phyloP scores from a whole-genome alignment of 495 filamentous ascomycete genomes.

The Xylona heveae region DNA sequence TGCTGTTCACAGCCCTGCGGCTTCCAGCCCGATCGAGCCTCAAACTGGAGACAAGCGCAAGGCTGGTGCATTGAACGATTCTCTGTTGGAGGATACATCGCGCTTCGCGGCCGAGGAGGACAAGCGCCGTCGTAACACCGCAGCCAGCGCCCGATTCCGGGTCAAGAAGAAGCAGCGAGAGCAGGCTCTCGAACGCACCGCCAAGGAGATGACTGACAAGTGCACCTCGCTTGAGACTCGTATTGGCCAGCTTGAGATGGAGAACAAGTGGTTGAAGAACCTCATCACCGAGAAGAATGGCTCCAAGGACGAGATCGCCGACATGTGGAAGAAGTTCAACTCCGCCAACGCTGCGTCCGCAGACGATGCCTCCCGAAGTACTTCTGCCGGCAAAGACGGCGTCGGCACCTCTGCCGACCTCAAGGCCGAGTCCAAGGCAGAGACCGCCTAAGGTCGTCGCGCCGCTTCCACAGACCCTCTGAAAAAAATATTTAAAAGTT shows the following conservation, averaged over 20 bases:
- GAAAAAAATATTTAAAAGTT: too few species aligned
- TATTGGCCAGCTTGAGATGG: conserved; percentile 73
- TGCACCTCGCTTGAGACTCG: conserved; percentile 56
- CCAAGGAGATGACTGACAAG: conserved; percentile 81
- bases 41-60: conserved; percentile 30
- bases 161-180: conserved; percentile 99
- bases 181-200: conserved; percentile 70
- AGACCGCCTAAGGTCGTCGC: too few species aligned
- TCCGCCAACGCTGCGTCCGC: not conserved
- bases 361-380: not conserved
- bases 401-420: too few species aligned
- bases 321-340: conserved; percentile 8
- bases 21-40: conserved; percentile 12
- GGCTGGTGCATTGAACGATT: too few species aligned
- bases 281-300: conserved; percentile 83
- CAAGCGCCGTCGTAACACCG: conserved; percentile 89
- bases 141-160: conserved; percentile 83
- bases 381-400: not conserved
- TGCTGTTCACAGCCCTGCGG: conserved; percentile 20
- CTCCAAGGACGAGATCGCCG: conserved; percentile 16
- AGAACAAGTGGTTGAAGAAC: conserved; percentile 93
- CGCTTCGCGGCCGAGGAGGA: conserved; percentile 83
- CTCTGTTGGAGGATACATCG: conserved; percentile 22
- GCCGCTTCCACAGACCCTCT: too few species aligned
- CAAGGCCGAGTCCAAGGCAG: too few species aligned